Evolutionary conservation across 345 rosid genomes (phyloP).

Genomic region (Populus davidiana): DNA sequence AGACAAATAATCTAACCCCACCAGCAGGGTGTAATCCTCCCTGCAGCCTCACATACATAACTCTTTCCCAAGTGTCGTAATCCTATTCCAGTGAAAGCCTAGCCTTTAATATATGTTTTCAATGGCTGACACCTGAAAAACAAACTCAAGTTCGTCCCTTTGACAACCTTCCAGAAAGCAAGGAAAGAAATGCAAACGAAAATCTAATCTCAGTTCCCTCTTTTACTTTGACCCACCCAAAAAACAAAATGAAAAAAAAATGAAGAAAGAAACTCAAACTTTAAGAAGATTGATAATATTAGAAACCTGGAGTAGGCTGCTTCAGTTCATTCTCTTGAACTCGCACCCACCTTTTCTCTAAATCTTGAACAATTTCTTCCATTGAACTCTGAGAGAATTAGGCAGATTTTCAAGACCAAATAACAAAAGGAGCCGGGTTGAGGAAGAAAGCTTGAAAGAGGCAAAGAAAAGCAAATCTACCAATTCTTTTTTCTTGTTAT

Average conservation of each 20-base stretch:
- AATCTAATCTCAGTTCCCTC: not conserved
- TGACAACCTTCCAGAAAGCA: not conserved
- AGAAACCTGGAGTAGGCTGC: conserved; percentile 82
- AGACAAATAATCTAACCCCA: not conserved
- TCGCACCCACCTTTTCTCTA: conserved; percentile 68
- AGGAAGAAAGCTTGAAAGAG: conserved; percentile 6
- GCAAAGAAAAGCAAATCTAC: conserved; percentile 33
- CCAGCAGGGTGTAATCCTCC: not conserved
- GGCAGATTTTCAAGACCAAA: conserved; percentile 13
- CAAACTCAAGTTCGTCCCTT: not conserved
- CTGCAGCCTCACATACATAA: not conserved
- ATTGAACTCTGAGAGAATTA: conserved; percentile 56
- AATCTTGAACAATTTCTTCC: conserved; percentile 63
- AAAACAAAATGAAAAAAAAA: not conserved
- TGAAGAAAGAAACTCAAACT: not conserved
- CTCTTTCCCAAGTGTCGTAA: not conserved
- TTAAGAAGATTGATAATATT: not conserved
- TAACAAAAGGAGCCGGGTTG: not conserved
- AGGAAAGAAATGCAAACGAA: not conserved
- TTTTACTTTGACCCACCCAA: not conserved
- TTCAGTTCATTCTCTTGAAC: conserved; percentile 66
- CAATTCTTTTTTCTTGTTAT: conserved; percentile 68
- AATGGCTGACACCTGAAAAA: not conserved
- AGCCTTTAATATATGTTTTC: not conserved
- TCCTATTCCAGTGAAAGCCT: not conserved